Evolutionary conservation across 345 rosid genomes (phyloP).

Genomic region (Mallotus nudiflorus): DNA sequence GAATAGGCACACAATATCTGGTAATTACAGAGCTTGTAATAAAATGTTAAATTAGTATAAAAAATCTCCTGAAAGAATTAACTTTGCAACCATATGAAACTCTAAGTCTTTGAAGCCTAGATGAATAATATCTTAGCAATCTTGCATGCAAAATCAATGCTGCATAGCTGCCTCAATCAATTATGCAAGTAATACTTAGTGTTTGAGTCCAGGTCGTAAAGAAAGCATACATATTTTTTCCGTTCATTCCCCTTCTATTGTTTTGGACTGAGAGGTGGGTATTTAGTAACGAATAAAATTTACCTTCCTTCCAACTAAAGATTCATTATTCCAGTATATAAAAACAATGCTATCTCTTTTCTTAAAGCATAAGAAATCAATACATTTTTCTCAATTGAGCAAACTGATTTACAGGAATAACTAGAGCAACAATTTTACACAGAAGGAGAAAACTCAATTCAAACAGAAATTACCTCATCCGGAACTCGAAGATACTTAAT

Average conservation of each 20-base stretch:
- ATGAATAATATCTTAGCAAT: not conserved
- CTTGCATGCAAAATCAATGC: not conserved
- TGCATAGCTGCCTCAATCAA: not conserved
- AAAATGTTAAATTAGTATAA: not conserved
- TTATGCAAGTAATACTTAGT: not conserved
- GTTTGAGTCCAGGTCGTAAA: no score
- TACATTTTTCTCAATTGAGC: not conserved
- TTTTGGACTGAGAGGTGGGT: not conserved
- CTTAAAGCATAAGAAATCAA: not conserved
- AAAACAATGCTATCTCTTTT: not conserved
- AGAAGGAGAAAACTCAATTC: not conserved
- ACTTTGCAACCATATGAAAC: not conserved
- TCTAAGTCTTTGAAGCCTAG: not conserved
- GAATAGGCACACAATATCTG: not conserved
- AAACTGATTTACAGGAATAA: not conserved
- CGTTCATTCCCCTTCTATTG: not conserved
- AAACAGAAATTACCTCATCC: slow-evolving; percentile 64
- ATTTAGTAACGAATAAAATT: slow-evolving; percentile 2
- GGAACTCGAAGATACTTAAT: slow-evolving; percentile 99
- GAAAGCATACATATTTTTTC: not conserved
- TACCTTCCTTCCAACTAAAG: not conserved
- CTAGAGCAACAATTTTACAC: not conserved
- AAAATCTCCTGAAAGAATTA: not conserved
- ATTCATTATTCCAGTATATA: not conserved
- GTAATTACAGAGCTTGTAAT: not conserved